These are phyloP conservation scores for Orbilia brochopaga DNA, from an alignment of 2,329 filamentous ascomycete species.

Conservation along the genomic window DNA sequence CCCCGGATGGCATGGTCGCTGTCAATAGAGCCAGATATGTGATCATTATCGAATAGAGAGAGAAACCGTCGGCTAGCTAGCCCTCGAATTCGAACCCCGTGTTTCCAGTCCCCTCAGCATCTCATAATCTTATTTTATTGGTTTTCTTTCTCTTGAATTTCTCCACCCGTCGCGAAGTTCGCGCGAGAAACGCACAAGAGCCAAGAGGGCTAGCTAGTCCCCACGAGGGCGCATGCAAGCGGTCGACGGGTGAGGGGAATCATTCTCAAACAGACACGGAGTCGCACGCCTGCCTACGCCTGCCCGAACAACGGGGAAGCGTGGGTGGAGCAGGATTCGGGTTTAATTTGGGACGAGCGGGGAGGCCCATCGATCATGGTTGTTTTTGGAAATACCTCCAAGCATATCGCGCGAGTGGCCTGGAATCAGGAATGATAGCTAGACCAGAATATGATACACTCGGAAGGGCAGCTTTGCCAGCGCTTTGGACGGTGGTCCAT, in stretches of 20 bases:
- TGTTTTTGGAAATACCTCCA: constrained; percentile 23
- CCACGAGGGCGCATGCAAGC: constrained; percentile 21
- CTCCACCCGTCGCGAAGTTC: not conserved
- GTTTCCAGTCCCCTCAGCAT: constrained; percentile 4
- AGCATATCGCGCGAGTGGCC: constrained; percentile 5
- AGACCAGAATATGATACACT: too few relatives aligned
- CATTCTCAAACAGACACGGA: constrained; percentile 45
- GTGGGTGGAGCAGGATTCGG: constrained; percentile 24
- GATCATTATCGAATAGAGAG: not conserved
- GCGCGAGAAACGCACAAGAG: not conserved
- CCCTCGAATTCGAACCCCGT: not conserved
- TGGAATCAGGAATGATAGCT: constrained; percentile 18
- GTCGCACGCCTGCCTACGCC: constrained; percentile 44
- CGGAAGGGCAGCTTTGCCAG: too few relatives aligned
- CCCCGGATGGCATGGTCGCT: too few relatives aligned
- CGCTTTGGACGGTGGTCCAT: not conserved
- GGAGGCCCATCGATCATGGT: constrained; percentile 15
- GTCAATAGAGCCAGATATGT: not conserved
- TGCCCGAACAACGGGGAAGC: constrained; percentile 42
- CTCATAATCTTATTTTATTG: not conserved
- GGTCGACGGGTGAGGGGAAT: constrained; percentile 26
- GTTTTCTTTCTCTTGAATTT: not conserved
- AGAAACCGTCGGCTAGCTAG: not conserved
- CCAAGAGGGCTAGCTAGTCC: not conserved
- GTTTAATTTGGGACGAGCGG: constrained; percentile 25